These are phyloP conservation scores for Cercospora sesami DNA, from an alignment of 2,329 filamentous ascomycete species.

Conservation along the genomic window DNA sequence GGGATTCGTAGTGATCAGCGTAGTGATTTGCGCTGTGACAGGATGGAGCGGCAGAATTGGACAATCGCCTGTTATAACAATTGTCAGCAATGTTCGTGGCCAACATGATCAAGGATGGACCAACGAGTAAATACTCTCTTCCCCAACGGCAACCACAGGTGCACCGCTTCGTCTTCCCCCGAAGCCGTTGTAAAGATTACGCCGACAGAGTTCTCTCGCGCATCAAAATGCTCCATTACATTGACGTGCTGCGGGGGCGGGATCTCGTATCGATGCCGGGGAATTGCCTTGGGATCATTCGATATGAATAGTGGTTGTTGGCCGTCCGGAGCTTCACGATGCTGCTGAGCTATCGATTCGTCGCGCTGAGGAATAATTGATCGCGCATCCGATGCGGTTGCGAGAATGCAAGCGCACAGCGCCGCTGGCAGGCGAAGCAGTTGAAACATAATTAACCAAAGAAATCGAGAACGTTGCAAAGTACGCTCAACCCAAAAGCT, in stretches of 20 bases:
- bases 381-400: slow-evolving; percentile 1
- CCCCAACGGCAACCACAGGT: slow-evolving; percentile 38
- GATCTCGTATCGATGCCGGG: neutral
- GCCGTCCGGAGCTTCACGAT: neutral
- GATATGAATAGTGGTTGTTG: neutral
- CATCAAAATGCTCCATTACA: slow-evolving; percentile 25
- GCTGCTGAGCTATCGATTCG: neutral
- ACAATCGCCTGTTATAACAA: slow-evolving; percentile 28
- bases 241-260: slow-evolving; percentile 4
- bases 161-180: slow-evolving; percentile 26
- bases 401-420: slow-evolving; percentile 1
- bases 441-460: neutral
- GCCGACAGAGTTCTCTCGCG: slow-evolving; percentile 34
- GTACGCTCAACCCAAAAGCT: neutral
- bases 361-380: slow-evolving; percentile 7
- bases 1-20: slow-evolving; percentile 31
- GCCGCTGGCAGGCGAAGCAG: neutral
- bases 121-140: slow-evolving; percentile 33
- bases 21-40: slow-evolving; percentile 34
- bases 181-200: slow-evolving; percentile 31
- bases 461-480: neutral
- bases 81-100: slow-evolving; percentile 2
- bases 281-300: neutral
- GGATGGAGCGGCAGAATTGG: slow-evolving; percentile 35
- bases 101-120: slow-evolving; percentile 10